Evolutionary conservation across 371 early-diverging fungal species (phyloP).

Genomic region (Chytridium lagenaria): DNA sequence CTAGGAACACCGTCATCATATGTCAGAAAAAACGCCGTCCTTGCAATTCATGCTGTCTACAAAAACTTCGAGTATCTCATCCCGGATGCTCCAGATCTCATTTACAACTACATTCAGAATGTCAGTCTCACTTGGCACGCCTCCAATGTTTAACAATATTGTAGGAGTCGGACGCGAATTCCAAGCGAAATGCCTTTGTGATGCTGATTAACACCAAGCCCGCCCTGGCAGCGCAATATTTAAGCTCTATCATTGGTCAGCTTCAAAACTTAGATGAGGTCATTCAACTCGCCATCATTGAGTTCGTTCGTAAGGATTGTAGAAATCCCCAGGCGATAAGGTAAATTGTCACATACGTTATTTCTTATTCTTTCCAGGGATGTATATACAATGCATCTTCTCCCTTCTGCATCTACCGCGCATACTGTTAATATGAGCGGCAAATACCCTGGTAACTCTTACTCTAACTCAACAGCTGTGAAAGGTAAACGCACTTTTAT

Average conservation of each 20-base stretch:
- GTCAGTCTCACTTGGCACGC: neutral
- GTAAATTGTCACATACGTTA: slow-evolving; percentile 41
- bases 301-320: slow-evolving; percentile 92
- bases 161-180: slow-evolving; percentile 84
- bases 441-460: slow-evolving; percentile 84
- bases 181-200: slow-evolving; percentile 93
- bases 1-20: slow-evolving; percentile 94
- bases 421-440: slow-evolving; percentile 98
- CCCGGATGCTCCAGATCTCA: slow-evolving; percentile 94
- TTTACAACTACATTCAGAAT: slow-evolving; percentile 71
- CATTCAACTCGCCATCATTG: slow-evolving; percentile 91
- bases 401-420: slow-evolving; percentile 78
- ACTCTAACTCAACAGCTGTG: slow-evolving; percentile 88
- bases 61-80: slow-evolving; percentile 86
- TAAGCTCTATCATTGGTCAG: slow-evolving; percentile 73
- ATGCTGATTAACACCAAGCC: slow-evolving; percentile 84
- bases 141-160: slow-evolving; percentile 11
- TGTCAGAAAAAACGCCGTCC: slow-evolving; percentile 97
- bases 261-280: slow-evolving; percentile 86
- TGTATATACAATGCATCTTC: slow-evolving; percentile 88
- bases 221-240: slow-evolving; percentile 80
- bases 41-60: slow-evolving; percentile 89
- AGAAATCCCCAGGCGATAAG: slow-evolving; percentile 80
- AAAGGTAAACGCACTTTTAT: slow-evolving; percentile 55
- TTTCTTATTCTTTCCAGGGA: slow-evolving; percentile 56